These are phyloP conservation scores for Dipodascus albidus DNA, from an alignment of 805 yeast genomes.

Conservation along the genomic window DNA sequence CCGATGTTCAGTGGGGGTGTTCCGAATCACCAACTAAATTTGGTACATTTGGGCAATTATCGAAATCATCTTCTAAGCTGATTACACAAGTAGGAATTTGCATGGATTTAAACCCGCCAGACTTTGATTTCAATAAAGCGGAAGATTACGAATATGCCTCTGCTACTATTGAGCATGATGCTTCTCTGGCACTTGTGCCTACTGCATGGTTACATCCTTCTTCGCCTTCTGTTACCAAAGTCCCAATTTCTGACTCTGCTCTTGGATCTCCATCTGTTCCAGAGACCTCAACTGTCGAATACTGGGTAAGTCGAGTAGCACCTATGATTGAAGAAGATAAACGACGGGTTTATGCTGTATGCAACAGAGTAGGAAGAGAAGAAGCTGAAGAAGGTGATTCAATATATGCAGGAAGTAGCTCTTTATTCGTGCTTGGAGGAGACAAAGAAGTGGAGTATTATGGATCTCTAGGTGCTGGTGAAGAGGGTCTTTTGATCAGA, in stretches of 20 bases:
- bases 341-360: constrained; percentile 34
- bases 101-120: constrained; percentile 86
- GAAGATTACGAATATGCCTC: constrained; percentile 58
- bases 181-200: constrained; percentile 57
- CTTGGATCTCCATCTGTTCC: constrained; percentile 26
- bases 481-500: constrained; percentile 11
- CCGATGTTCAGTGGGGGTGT: constrained; percentile 78
- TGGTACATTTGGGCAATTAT: constrained; percentile 13
- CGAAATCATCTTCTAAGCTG: constrained; percentile 11
- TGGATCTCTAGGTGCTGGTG: constrained; percentile 12
- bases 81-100: constrained; percentile 70
- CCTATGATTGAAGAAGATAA: constrained; percentile 38
- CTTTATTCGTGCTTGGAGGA: constrained; percentile 40
- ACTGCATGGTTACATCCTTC: constrained; percentile 66
- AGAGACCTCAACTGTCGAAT: constrained; percentile 42
- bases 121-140: constrained; percentile 44
- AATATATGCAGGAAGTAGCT: constrained; percentile 18
- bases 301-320: constrained; percentile 64
- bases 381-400: constrained; percentile 24
- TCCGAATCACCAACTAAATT: constrained; percentile 55
- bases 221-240: constrained; percentile 7
- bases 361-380: constrained; percentile 77
- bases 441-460: constrained; percentile 16
- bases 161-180: constrained; percentile 35
- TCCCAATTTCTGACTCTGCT: no score